Evolutionary conservation across 2,329 filamentous ascomycete species (phyloP).

Genomic region (Emmonsia crescens): DNA sequence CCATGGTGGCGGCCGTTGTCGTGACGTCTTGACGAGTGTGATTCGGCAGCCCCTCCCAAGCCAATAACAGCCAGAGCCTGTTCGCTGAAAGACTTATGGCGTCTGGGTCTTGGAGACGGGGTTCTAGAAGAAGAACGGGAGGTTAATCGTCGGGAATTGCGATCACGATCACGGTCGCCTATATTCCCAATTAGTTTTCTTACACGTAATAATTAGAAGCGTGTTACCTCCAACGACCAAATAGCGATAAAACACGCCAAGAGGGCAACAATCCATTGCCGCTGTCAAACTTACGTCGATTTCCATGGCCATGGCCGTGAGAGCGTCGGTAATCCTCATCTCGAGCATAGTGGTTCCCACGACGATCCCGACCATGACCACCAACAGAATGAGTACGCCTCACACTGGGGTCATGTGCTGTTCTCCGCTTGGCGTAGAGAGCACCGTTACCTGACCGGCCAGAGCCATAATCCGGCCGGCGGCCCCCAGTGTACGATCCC

Average conservation of each 20-base stretch:
- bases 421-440: background rate
- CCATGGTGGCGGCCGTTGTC: slow-evolving; percentile 33
- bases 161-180: slow-evolving; percentile 23
- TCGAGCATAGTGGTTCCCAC: slow-evolving; percentile 26
- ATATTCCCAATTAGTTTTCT: background rate
- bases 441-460: background rate
- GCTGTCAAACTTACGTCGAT: slow-evolving; percentile 23
- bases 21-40: slow-evolving; percentile 50
- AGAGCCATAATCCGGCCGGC: slow-evolving; percentile 21
- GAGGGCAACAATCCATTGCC: background rate
- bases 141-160: slow-evolving; percentile 20
- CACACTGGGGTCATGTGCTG: slow-evolving; percentile 12
- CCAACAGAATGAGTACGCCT: slow-evolving; percentile 28
- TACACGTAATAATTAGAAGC: background rate
- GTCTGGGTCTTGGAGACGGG: slow-evolving; percentile 29
- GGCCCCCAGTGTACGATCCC: slow-evolving; percentile 29
- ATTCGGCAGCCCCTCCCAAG: slow-evolving; percentile 49
- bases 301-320: slow-evolving; percentile 9
- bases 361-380: slow-evolving; percentile 21
- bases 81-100: slow-evolving; percentile 39
- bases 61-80: slow-evolving; percentile 47
- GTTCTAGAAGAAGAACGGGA: slow-evolving; percentile 27
- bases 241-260: background rate
- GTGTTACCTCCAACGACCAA: background rate
- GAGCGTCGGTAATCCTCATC: slow-evolving; percentile 19